Conservation (phyloP, 371 early-diverging fungal genomes). For the Mortierella sp. region DNA sequence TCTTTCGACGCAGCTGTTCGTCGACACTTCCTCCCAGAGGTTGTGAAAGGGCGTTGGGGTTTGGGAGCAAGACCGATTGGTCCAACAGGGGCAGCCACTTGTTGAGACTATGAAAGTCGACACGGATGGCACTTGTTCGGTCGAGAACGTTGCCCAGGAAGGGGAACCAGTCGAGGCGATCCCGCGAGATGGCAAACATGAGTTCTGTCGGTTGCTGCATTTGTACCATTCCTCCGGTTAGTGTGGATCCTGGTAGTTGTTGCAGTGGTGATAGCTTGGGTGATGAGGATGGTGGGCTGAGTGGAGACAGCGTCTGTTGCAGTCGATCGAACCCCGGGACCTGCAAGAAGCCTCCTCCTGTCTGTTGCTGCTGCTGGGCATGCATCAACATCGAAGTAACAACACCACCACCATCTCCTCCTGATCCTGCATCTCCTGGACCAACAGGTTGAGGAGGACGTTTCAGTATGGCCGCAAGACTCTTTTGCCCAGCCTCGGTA, state of each 20-base stretch:
- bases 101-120: conserved; percentile 14
- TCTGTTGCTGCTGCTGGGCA: not conserved
- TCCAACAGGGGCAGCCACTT: conserved; percentile 13
- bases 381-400: not conserved
- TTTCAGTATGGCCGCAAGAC: not conserved
- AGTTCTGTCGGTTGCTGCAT: conserved; percentile 14
- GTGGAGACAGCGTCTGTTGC: not conserved
- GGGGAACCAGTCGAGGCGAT: conserved; percentile 13
- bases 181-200: conserved; percentile 15
- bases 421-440: not conserved
- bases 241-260: not conserved
- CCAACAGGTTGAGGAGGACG: conserved; percentile 2
- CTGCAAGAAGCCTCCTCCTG: not conserved
- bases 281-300: not conserved
- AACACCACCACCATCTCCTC: not conserved
- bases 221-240: not conserved
- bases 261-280: not conserved
- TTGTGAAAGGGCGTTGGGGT: not conserved
- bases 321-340: not conserved
- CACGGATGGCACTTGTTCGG: conserved; percentile 11
- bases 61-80: not conserved
- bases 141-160: conserved; percentile 14
- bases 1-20: not conserved
- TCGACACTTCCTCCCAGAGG: not conserved
- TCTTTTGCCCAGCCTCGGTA: conserved; percentile 1